Evolutionary conservation across 2,329 filamentous ascomycete genomes (phyloP).

Genomic region (Talaromyces sp.): DNA sequence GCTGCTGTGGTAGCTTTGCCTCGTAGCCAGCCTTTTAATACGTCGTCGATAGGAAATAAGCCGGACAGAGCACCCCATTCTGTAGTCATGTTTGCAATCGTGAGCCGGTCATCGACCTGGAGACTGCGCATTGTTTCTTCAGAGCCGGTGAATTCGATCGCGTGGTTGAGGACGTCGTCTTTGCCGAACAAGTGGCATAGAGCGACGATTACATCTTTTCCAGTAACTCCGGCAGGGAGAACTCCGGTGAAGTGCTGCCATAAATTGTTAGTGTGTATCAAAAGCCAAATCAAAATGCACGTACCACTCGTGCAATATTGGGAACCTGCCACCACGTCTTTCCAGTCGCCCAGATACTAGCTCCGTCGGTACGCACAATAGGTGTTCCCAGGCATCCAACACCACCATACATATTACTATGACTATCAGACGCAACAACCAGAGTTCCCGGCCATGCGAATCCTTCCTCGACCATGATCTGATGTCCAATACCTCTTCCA

Average conservation of each 20-base stretch:
- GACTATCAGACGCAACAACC: conserved; percentile 66
- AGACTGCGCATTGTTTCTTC: conserved; percentile 72
- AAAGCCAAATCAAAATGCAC: background rate
- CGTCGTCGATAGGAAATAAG: conserved; percentile 75
- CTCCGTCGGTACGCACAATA: conserved; percentile 82
- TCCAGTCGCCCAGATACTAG: conserved; percentile 78
- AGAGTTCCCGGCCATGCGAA: conserved; percentile 83
- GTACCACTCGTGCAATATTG: conserved; percentile 73
- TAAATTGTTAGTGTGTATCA: background rate
- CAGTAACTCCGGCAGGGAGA: conserved; percentile 75
- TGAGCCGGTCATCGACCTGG: conserved; percentile 67
- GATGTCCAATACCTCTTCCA: conserved; percentile 80
- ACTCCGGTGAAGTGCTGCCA: conserved; percentile 58
- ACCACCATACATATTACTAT: conserved; percentile 81
- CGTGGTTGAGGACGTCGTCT: conserved; percentile 86
- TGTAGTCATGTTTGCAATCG: conserved; percentile 71
- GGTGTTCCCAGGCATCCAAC: conserved; percentile 73
- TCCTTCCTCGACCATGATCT: conserved; percentile 70
- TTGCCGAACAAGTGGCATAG: conserved; percentile 82
- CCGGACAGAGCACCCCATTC: conserved; percentile 74
- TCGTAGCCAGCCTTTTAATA: conserved; percentile 70
- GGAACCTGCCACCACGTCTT: conserved; percentile 88
- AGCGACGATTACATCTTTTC: conserved; percentile 91
- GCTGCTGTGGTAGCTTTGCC: conserved; percentile 70
- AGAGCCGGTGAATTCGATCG: conserved; percentile 80